Evolutionary conservation across 345 rosid species (phyloP), one percentile per base, ranked within the genome.

Genomic region (Brassica carinata): DNA sequence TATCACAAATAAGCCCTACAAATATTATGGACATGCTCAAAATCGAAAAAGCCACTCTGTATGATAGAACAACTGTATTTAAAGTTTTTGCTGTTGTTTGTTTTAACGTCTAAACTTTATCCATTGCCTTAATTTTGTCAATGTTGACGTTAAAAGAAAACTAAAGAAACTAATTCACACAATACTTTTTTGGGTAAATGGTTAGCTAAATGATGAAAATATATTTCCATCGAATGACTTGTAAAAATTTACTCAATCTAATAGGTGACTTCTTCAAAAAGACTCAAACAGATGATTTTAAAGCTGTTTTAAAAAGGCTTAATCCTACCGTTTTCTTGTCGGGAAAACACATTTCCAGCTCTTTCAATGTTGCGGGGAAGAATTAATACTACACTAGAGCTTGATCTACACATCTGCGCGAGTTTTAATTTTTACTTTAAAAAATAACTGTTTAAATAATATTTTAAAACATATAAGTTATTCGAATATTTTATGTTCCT

Each of bases 41-140:
- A 55, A 53, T 53, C 19, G 58, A 53, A 53, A 53, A 53, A 53
- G 77, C 68, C 64, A 73, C 69, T 79, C 64, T 79, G 73, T 57
- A 58, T 18, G 67, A 72, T 57, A 10, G 8, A 72, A 27, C 23
- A 72, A 63, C 53, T 45, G 36, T 38, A 14, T 29, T 4, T 18
- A n/a, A 76, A 75, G 14, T 2, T 26, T 29, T 34, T 23, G 29
- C 26, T 23, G n/a, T 1, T 7, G 13, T 34, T 6, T 62, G 30
- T 59, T 26, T 26, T 43, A 62, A 29, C 29, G 5, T 62, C 17
- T 62, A 29, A 71, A 53, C 36, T 48, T 14, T 17, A 69, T 53
- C 17, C 29, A 29, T 36, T 2, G 27, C 26, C 9, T 59, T 72
- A 55, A 34, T 19, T 69, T 33, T 57, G 33, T 14, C 53, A 57